Base-by-base conservation (phyloP, 345 rosid genomes). In the Viola odorata region DNA sequence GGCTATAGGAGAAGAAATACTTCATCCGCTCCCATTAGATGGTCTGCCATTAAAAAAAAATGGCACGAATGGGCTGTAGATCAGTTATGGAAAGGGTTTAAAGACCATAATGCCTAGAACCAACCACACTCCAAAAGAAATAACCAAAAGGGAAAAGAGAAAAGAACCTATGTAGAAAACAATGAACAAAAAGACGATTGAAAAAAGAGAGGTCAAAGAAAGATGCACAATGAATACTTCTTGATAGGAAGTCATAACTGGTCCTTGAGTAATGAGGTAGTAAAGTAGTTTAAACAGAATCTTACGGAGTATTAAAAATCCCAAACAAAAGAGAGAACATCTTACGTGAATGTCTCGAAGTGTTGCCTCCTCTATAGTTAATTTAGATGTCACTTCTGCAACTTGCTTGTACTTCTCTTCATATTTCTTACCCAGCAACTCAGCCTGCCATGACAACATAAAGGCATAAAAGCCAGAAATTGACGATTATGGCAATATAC, bases 331-430 rank as follows among this genome's bases (percentile, higher is more conserved):
- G 55, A 55, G 50, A 51, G 38, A 36, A 62, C 45, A 6, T 41
- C 60, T 73, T 67, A 94, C 99, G 91, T 90, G 96, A 74, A 83
- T 76, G 60, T 88, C 99, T 41, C 91, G 96, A 77, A 88, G 90
- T 63, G 81, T 86, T 59, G 99, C 97, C 66, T 94, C 99, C 75
- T 94, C 95, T 62, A 94, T 78, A 17, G 99, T 85, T 77, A 94
- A 81, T 70, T 90, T 90, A 70, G 99, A 90, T 52, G 96, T 96
- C 73, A 88, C 69, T 78, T 88, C 97, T 63, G 96, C 89, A 55
- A 90, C 97, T 81, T 94, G 99, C 78, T 84, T 90, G 80, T 94
- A 94, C 78, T 85, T 94, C 78, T 94, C 99, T 78, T 90, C 97
- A 73, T 90, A 90, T 75, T 94, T 94, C 78, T 88, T 94, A 45